These are phyloP conservation scores for Clarkia xantiana DNA, from an alignment of 345 rosid species.

Conservation along the genomic window DNA sequence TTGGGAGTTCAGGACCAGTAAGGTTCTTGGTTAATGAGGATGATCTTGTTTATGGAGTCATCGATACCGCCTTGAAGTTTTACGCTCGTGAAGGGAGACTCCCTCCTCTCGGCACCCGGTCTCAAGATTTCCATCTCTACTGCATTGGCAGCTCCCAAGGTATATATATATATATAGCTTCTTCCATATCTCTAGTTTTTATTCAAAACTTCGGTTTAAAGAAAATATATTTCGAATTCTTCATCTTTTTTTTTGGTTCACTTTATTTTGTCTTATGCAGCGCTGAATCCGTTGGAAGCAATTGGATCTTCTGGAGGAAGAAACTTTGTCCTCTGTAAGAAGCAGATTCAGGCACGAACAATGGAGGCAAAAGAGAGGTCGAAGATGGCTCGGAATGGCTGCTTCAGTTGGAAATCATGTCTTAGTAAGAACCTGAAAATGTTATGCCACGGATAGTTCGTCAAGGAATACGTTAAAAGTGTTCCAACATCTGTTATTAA, in stretches of 20 bases:
- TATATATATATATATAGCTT: no score
- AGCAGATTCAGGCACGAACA: constrained; percentile 27
- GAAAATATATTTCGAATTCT: background rate
- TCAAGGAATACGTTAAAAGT: no score
- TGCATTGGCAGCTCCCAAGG: constrained; percentile 25
- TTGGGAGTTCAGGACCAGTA: constrained; percentile 75
- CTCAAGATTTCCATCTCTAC: constrained; percentile 17
- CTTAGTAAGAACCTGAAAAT: no score
- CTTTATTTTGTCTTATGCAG: constrained; percentile 14
- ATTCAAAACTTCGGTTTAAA: background rate
- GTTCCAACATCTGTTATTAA: no score
- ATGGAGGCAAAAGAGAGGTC: constrained; percentile 6
- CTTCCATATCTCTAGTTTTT: background rate
- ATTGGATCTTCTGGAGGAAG: constrained; percentile 53
- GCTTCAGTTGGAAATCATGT: no score
- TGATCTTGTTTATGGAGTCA: constrained; percentile 41
- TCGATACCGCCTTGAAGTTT: constrained; percentile 43
- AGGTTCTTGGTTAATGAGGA: constrained; percentile 47
- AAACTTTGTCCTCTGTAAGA: constrained; percentile 71
- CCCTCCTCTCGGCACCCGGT: constrained; percentile 50
- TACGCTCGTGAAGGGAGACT: constrained; percentile 79
- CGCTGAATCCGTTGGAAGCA: constrained; percentile 41
- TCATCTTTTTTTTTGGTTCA: no score
- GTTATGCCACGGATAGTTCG: no score
- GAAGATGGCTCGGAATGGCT: no score